Percentiles rank a stretch among this genome's conserved stretches.
Evolutionary conservation across 2,329 filamentous ascomycete genomes (phyloP).

Genomic region (Aspergillus intermedius): DNA sequence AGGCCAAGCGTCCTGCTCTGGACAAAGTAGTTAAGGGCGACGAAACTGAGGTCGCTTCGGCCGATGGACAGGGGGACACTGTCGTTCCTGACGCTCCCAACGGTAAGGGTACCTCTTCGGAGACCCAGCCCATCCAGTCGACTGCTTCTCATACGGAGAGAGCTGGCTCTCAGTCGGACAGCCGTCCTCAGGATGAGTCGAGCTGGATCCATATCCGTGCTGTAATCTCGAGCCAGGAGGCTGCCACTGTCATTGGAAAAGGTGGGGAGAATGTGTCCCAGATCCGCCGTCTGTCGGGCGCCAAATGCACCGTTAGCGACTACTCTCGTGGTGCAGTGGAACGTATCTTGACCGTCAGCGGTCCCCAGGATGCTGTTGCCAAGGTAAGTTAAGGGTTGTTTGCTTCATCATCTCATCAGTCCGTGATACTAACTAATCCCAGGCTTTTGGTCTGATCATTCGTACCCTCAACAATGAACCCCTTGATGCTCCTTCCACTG

Average conservation of each 20-base stretch:
- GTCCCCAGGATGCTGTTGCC: conserved; percentile 89
- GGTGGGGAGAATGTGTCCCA: conserved; percentile 97
- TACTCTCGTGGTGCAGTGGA: conserved; percentile 96
- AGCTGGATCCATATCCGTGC: conserved; percentile 96
- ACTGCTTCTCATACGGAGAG: conserved; percentile 51
- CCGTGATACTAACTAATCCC: conserved; percentile 10
- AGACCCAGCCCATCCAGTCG: conserved; percentile 55
- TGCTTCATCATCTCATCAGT: conserved; percentile 10
- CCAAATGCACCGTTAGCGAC: conserved; percentile 98
- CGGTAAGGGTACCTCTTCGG: conserved; percentile 43
- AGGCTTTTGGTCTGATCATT: conserved; percentile 97
- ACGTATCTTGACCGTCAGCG: conserved; percentile 94
- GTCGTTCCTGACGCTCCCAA: conserved; percentile 60
- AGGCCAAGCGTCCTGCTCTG: conserved; percentile 91
- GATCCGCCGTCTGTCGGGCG: conserved; percentile 88
- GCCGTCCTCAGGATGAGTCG: conserved; percentile 70
- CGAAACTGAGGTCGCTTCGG: conserved; percentile 20
- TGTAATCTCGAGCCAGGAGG: conserved; percentile 94
- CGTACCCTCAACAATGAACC: conserved; percentile 97
- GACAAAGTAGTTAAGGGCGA: conserved; percentile 79
- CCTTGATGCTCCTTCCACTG: conserved; percentile 76
- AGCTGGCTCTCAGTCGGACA: conserved; percentile 35
- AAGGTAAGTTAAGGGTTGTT: conserved; percentile 57
- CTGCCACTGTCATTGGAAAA: conserved; percentile 96
- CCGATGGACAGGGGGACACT: conserved; percentile 56